These are phyloP conservation scores for Apodospora peruviana DNA, from an alignment of 495 filamentous ascomycete genomes.

Conservation along the genomic window DNA sequence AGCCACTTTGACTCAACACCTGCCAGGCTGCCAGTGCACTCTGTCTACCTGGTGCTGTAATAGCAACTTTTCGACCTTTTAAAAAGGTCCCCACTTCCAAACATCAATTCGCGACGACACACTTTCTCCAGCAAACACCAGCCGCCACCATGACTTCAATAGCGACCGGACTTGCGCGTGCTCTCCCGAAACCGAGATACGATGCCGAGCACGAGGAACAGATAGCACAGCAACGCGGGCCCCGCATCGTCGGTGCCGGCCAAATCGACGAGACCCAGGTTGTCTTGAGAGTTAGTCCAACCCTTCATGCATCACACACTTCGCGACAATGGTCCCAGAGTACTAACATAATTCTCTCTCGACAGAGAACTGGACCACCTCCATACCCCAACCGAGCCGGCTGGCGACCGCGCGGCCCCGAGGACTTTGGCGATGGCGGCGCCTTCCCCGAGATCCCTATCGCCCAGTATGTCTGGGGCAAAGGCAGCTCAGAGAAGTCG, in stretches of 20 bases:
- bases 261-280: slow-evolving; percentile 82
- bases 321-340: neutral
- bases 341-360: slow-evolving; percentile 10
- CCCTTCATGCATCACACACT: too few species aligned
- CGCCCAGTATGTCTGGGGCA: slow-evolving; percentile 94
- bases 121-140: slow-evolving; percentile 2
- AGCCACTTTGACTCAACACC: too few species aligned
- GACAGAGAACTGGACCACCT: slow-evolving; percentile 74
- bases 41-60: too few species aligned
- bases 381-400: slow-evolving; percentile 76
- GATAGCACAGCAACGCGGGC: slow-evolving; percentile 68
- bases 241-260: slow-evolving; percentile 70
- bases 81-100: slow-evolving; percentile 10
- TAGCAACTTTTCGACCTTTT: slow-evolving; percentile 20
- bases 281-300: slow-evolving; percentile 63
- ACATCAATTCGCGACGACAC: slow-evolving; percentile 8
- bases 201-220: slow-evolving; percentile 78
- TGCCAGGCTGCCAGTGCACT: too few species aligned
- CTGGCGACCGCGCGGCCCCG: slow-evolving; percentile 79
- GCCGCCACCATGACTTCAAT: slow-evolving; percentile 58
- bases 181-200: slow-evolving; percentile 86
- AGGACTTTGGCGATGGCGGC: slow-evolving; percentile 95
- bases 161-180: slow-evolving; percentile 70
- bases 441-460: slow-evolving; percentile 93
- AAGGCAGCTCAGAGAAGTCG: slow-evolving; percentile 64